Percentiles rank a stretch among this genome's conserved stretches.
These are phyloP conservation scores for Durusdinium trenchii DNA, from an alignment of 73 alveolate genomes.

Conservation along the genomic window DNA sequence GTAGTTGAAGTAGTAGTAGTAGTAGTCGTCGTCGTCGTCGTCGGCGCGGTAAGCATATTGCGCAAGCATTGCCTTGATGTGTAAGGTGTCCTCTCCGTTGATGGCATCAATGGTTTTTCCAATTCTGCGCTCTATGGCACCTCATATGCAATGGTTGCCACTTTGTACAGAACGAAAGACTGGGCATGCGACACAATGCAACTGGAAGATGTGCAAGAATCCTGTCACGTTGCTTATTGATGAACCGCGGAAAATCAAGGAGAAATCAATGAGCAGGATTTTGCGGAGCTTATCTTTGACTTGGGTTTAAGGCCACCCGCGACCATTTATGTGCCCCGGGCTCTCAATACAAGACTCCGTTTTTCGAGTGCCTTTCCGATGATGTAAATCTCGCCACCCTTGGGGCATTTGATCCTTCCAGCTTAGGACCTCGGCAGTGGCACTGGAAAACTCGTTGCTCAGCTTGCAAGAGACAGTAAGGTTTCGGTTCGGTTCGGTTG, in stretches of 20 bases:
- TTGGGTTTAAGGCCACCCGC: slow-evolving; percentile 69
- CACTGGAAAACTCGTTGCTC: slow-evolving; percentile 60
- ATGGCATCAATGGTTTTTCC: slow-evolving; percentile 39
- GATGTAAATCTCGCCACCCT: too few species aligned
- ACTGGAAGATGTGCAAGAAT: neutral
- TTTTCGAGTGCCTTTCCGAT: neutral
- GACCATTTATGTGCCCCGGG: neutral
- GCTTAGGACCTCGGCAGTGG: slow-evolving; percentile 82
- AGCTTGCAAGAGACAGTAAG: neutral
- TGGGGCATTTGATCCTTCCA: too few species aligned
- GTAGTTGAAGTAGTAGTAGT: too few species aligned
- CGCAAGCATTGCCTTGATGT: too few species aligned
- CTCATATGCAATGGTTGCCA: neutral
- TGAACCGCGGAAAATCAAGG: slow-evolving; percentile 6
- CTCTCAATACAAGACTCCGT: neutral
- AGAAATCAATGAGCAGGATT: slow-evolving; percentile 70
- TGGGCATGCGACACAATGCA: neutral
- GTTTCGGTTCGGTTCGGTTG: too few species aligned
- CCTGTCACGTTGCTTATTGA: neutral
- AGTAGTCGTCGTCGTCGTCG: too few species aligned
- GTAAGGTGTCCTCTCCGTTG: slow-evolving; percentile 60
- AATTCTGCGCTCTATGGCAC: slow-evolving; percentile 55
- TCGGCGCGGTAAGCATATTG: too few species aligned
- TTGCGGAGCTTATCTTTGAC: slow-evolving; percentile 52
- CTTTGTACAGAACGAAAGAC: neutral